Evolutionary conservation across 2,329 filamentous ascomycete species (phyloP), one percentile per base, ranked within the genome.

Genomic region (Monosporascus cannonballus): DNA sequence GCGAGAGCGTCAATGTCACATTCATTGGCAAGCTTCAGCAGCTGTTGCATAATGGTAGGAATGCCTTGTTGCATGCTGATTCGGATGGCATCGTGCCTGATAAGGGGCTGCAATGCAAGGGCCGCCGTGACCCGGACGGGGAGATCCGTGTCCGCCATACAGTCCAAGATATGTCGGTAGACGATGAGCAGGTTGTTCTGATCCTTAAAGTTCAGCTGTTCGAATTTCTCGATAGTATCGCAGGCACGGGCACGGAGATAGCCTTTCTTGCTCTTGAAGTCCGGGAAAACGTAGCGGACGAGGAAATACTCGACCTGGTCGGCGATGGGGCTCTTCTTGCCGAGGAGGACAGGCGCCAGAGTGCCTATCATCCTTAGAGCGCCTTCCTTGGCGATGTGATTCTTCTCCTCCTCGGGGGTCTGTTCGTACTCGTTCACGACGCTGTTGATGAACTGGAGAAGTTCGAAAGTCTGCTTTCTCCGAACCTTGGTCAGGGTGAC

Each of bases 261-360:
- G 37, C 93, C 94, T 67, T 96, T 89, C 15, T 84, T 79, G 72
- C 90, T 97, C 62, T 90, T 86, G 77, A 99, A 99, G 66, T 99
- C 94, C 47, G 94, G 94, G 77, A 99, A 97, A 53, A 99, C 94
- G 66, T 97, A 96, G 65, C 93, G 89, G 50, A 97, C 93, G 61
- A 99, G 88, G 78, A 99, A 99, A 71, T 96, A 96, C 71, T 99
- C 94, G 53, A 97, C 92, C 71, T 97, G 91, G 66, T 96, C 89
- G 37, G 93, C 94, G 60, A 99, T 96, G 1, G 94, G 94, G 66
- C 92, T 96, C 80, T 97, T 97, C 80, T 97, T 99, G 61, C 91
- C 90, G 37, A 99, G 79, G 48, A 99, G 95, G 50, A 99, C 93
- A 34, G 90, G 89, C 0, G 94, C 90, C 47, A 99, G 76, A 1